Percentiles rank a stretch among this genome's conserved stretches.
phyloP scores from a whole-genome alignment of 768 basidiomycete species.

The Galerina sulciceps region DNA sequence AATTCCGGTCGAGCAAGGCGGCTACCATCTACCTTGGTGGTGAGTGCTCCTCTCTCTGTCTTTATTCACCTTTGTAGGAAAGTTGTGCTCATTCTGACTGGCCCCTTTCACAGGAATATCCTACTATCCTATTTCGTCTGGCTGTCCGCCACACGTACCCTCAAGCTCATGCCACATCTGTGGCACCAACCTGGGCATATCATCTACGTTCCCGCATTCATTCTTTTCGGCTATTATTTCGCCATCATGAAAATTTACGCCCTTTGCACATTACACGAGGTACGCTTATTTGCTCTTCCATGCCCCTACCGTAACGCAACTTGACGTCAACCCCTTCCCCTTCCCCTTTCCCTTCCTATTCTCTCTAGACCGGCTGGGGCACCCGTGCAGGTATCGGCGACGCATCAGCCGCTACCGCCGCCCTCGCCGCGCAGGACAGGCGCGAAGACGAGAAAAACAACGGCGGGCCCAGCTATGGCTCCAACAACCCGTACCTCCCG shows the following conservation, averaged over 20 bases:
- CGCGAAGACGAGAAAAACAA: conserved; percentile 29
- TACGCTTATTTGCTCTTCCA: conserved; percentile 31
- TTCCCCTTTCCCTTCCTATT: background rate
- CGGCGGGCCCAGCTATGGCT: conserved; percentile 8
- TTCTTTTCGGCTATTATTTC: conserved; percentile 92
- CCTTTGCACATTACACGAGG: conserved; percentile 87
- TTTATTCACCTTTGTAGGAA: conserved; percentile 8
- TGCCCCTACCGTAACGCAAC: background rate
- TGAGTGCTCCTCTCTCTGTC: conserved; percentile 35
- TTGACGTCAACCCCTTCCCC: background rate
- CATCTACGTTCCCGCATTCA: conserved; percentile 85
- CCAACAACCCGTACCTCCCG: conserved; percentile 33
- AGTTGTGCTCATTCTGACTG: background rate
- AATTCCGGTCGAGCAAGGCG: conserved; percentile 64
- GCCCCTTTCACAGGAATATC: conserved; percentile 59
- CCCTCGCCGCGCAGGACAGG: conserved; percentile 49
- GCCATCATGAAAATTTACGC: conserved; percentile 95
- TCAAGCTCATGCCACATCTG: conserved; percentile 84
- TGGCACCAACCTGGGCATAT: conserved; percentile 79
- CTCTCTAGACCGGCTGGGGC: conserved; percentile 83
- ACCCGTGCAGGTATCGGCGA: conserved; percentile 95
- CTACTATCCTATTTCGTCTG: conserved; percentile 69
- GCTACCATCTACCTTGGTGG: conserved; percentile 86
- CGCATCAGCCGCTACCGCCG: conserved; percentile 75
- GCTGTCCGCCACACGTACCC: conserved; percentile 72